Conservation (phyloP, 768 basidiomycete genomes). For the Mycena floridula region DNA sequence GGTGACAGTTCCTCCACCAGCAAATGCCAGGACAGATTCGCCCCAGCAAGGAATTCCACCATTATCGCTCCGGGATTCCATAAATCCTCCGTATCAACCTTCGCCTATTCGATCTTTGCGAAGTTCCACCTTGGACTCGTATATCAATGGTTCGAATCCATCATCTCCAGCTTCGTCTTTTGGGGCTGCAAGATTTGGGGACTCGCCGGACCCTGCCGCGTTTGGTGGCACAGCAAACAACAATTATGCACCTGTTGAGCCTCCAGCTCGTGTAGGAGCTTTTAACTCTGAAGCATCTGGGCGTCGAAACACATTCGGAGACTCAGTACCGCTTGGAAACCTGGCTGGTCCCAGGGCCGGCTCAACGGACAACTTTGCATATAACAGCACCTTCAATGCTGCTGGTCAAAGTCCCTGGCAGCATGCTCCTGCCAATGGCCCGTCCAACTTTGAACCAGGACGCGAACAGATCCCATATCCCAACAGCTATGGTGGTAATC, state of each 20-base stretch:
- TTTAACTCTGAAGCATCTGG: slow-evolving; percentile 21
- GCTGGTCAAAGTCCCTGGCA: slow-evolving; percentile 29
- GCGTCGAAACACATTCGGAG: slow-evolving; percentile 29
- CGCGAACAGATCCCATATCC: no score
- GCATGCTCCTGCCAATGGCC: no score
- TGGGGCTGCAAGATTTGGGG: slow-evolving; percentile 56
- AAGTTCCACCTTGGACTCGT: slow-evolving; percentile 61
- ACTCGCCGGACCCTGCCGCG: slow-evolving; percentile 61
- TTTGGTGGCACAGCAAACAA: slow-evolving; percentile 43
- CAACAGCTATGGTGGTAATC: no score
- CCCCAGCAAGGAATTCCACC: slow-evolving; percentile 35
- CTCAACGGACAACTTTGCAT: slow-evolving; percentile 24
- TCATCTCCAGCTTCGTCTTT: slow-evolving; percentile 73
- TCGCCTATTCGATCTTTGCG: slow-evolving; percentile 55
- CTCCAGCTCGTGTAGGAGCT: slow-evolving; percentile 23
- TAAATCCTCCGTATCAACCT: slow-evolving; percentile 60
- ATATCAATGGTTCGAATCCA: slow-evolving; percentile 46
- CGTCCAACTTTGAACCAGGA: no score
- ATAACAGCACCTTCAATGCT: slow-evolving; percentile 22
- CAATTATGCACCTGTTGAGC: slow-evolving; percentile 30
- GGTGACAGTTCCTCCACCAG: slow-evolving; percentile 45
- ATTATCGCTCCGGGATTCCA: slow-evolving; percentile 28
- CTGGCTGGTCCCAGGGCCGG: slow-evolving; percentile 25
- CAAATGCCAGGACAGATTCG: slow-evolving; percentile 42
- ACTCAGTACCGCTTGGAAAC: slow-evolving; percentile 22